phyloP scores from a whole-genome alignment of 2,329 filamentous ascomycete genomes.

The Aspergillus texensis region DNA sequence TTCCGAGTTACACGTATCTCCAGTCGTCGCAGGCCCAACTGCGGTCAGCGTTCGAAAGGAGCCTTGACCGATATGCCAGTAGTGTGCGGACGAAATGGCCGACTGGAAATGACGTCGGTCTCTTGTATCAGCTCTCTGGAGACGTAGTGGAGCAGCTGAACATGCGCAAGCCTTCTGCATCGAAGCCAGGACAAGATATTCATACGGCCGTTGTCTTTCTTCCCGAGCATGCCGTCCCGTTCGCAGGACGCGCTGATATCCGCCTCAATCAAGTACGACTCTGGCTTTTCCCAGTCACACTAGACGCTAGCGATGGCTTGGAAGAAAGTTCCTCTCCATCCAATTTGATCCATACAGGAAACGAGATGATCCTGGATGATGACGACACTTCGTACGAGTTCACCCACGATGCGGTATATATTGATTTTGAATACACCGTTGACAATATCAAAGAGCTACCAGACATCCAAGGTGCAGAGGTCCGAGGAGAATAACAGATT shows the following conservation, averaged over 20 bases:
- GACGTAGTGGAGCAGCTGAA: no score
- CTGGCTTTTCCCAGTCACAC: neutral
- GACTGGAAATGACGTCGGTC: no score
- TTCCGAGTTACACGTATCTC: no score
- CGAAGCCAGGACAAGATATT: neutral
- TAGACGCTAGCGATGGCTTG: neutral
- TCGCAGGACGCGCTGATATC: neutral
- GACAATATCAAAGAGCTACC: neutral
- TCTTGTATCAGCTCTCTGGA: no score
- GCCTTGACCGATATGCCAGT: neutral
- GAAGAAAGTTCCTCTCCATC: neutral
- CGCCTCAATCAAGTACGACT: neutral
- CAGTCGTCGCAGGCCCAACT: no score
- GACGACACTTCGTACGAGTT: neutral
- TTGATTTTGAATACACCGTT: neutral
- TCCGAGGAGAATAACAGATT: neutral
- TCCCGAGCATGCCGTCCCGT: neutral
- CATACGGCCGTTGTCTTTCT: neutral
- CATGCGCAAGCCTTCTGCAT: no score
- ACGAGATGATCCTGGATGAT: neutral
- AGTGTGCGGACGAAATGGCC: no score
- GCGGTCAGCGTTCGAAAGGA: neutral
- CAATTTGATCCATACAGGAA: neutral
- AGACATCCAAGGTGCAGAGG: no score
- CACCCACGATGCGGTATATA: neutral